Percentiles rank a stretch among this genome's conserved stretches.
Evolutionary conservation across 129 eudicot genomes (phyloP).

Genomic region (Flaveria linearis): DNA sequence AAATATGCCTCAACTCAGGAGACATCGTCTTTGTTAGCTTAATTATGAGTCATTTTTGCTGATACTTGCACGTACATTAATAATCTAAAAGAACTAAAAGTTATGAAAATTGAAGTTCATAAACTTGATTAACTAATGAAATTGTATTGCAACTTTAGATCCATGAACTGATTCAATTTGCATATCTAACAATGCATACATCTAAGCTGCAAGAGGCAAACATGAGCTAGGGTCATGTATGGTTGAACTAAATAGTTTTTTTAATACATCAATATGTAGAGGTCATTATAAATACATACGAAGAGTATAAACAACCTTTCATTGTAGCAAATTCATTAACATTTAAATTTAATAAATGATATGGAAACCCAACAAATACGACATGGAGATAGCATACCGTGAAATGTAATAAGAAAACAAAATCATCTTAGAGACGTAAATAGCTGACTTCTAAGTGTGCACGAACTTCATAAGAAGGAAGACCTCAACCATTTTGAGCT

Average conservation of each 20-base stretch:
- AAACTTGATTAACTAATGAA: not conserved
- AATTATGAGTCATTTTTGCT: no score
- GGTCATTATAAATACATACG: no score
- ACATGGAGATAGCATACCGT: not conserved
- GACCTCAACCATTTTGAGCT: conserved; percentile 43
- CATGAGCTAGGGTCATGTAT: not conserved
- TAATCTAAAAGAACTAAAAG: no score
- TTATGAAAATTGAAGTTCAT: not conserved
- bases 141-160: not conserved
- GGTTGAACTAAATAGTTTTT: not conserved
- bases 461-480: conserved; percentile 41
- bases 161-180: no score
- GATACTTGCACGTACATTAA: no score
- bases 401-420: not conserved
- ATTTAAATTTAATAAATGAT: not conserved
- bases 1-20: conserved; percentile 17
- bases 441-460: conserved; percentile 49
- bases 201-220: not conserved
- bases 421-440: conserved; percentile 9
- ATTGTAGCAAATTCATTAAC: not conserved
- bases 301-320: not conserved
- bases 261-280: not conserved
- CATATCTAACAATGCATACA: not conserved
- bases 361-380: not conserved
- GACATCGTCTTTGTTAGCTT: not conserved